Percentiles rank a stretch among this genome's conserved stretches.
Conservation (phyloP, 2,329 filamentous ascomycete species). For the Penicillium rolfsii region DNA sequence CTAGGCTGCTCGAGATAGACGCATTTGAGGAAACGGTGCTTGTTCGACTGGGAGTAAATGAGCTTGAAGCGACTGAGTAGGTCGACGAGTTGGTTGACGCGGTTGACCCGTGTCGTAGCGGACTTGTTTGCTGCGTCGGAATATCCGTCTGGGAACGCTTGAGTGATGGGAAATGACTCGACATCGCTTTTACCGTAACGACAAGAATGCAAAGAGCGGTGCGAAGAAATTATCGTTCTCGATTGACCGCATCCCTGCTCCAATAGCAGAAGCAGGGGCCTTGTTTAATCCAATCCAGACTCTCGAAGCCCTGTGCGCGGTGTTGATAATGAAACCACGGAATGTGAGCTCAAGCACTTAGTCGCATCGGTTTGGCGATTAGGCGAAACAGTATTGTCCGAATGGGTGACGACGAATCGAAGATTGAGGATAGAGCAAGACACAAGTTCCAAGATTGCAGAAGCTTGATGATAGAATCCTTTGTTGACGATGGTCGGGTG, state of each 20-base stretch:
- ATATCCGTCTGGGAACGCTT: conserved; percentile 46
- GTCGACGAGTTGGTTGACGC: conserved; percentile 59
- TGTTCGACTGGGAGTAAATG: conserved; percentile 59
- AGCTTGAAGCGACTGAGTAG: conserved; percentile 55
- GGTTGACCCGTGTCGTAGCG: conserved; percentile 58
- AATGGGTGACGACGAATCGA: not conserved
- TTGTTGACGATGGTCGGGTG: conserved; percentile 31
- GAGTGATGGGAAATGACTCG: conserved; percentile 41
- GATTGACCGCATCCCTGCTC: conserved; percentile 48
- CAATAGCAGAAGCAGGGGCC: conserved; percentile 32
- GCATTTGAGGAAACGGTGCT: conserved; percentile 73
- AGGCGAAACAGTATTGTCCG: conserved; percentile 7
- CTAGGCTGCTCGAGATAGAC: conserved; percentile 58
- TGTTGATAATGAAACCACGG: conserved; percentile 11
- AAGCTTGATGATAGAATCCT: conserved; percentile 26
- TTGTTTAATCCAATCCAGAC: conserved; percentile 14
- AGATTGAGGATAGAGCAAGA: not conserved
- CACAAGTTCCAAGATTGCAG: conserved; percentile 6
- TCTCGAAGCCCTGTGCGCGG: not conserved
- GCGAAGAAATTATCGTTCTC: conserved; percentile 30
- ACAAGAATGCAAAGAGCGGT: conserved; percentile 37
- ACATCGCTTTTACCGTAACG: conserved; percentile 42
- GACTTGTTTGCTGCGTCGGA: conserved; percentile 49
- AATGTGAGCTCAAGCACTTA: conserved; percentile 23
- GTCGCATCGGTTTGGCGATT: conserved; percentile 13